Conservation (phyloP, 768 basidiomycete genomes). For the Austroboletus eburneus region DNA sequence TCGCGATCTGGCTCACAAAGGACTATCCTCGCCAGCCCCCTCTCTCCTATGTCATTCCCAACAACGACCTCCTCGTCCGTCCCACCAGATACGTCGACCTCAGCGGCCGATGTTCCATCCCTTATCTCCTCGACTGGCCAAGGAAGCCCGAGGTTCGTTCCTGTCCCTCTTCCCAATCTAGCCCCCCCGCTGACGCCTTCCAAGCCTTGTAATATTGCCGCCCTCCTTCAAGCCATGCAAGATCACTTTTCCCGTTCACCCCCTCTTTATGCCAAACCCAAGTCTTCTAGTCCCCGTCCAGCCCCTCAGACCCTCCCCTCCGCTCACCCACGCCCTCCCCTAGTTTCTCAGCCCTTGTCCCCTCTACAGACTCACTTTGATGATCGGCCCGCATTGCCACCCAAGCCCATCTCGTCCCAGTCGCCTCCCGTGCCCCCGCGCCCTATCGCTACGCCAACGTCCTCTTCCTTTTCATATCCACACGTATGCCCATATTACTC, state of each 20-base stretch:
- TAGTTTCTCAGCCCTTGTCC: constrained; percentile 21
- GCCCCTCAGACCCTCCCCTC: constrained; percentile 20
- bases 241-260: constrained; percentile 80
- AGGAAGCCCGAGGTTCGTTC: constrained; percentile 61
- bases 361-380: constrained; percentile 15
- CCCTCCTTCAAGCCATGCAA: constrained; percentile 73
- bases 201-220: constrained; percentile 74
- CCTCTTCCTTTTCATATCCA: constrained; percentile 5
- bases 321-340: constrained; percentile 12
- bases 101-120: constrained; percentile 65
- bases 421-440: constrained; percentile 12
- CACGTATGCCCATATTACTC: constrained; percentile 19
- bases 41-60: constrained; percentile 88
- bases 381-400: constrained; percentile 38
- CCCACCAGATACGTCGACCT: constrained; percentile 73
- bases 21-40: constrained; percentile 84
- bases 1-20: constrained; percentile 81
- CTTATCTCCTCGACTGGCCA: constrained; percentile 75
- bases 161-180: constrained; percentile 8
- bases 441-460: constrained; percentile 9
- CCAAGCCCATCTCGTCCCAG: constrained; percentile 31
- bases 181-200: neutral
- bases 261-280: constrained; percentile 86
- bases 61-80: constrained; percentile 83
- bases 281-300: constrained; percentile 25